These are phyloP conservation scores for Allantophomopsis lycopodina DNA, from an alignment of 2,329 filamentous ascomycete species.

Conservation along the genomic window DNA sequence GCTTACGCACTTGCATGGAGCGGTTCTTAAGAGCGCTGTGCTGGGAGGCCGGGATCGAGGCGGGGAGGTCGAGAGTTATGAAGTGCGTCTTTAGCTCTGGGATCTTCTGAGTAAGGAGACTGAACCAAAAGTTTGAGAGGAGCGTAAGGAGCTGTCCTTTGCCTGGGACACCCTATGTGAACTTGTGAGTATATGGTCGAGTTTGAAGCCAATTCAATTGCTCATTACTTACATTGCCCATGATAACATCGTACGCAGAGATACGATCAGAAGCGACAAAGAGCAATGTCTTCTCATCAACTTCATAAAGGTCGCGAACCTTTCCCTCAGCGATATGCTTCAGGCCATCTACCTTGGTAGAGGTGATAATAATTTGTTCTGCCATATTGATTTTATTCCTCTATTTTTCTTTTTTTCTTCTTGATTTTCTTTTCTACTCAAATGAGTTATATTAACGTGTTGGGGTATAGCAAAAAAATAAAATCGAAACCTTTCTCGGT, in stretches of 20 bases:
- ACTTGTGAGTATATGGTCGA: slow-evolving; percentile 1
- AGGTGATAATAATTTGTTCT: too few species aligned
- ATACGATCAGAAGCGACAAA: slow-evolving; percentile 85
- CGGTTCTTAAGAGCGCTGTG: slow-evolving; percentile 32
- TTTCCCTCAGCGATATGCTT: slow-evolving; percentile 34
- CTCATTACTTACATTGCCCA: slow-evolving; percentile 51
- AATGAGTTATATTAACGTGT: too few species aligned
- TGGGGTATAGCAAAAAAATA: too few species aligned
- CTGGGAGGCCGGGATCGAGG: slow-evolving; percentile 26
- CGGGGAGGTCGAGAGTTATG: slow-evolving; percentile 40
- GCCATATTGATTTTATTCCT: too few species aligned
- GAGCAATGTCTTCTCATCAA: slow-evolving; percentile 58
- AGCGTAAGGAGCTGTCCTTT: slow-evolving; percentile 57
- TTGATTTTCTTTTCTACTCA: too few species aligned
- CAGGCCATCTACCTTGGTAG: slow-evolving; percentile 5
- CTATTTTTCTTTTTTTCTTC: too few species aligned
- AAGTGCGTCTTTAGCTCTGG: slow-evolving; percentile 50
- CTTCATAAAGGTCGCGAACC: slow-evolving; percentile 68
- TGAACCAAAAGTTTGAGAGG: slow-evolving; percentile 57
- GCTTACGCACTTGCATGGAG: slow-evolving; percentile 51
- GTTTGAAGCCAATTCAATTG: too few species aligned
- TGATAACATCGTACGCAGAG: slow-evolving; percentile 87
- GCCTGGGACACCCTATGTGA: slow-evolving; percentile 45
- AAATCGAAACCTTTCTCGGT: too few species aligned
- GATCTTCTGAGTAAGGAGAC: slow-evolving; percentile 38